Conservation (phyloP, 371 early-diverging fungal genomes). For the Mortierella sp. region DNA sequence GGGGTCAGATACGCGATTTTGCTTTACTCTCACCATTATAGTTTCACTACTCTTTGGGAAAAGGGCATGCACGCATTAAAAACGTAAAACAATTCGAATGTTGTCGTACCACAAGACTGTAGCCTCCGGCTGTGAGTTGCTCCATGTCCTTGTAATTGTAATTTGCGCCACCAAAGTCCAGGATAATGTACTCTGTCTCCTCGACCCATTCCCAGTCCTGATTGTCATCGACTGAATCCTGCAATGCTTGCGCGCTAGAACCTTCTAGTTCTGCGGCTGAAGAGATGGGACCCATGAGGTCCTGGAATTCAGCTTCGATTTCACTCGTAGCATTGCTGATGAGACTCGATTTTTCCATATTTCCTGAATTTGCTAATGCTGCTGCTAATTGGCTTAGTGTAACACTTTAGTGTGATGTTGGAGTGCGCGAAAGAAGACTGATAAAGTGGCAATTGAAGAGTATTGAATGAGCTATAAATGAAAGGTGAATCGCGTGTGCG, state of each 20-base stretch:
- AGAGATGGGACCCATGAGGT: slow-evolving; percentile 2
- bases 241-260: neutral
- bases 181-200: slow-evolving; percentile 41
- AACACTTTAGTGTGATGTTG: neutral
- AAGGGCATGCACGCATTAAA: too few species aligned
- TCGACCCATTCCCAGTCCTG: slow-evolving; percentile 55
- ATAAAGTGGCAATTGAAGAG: too few species aligned
- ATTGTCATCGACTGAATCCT: slow-evolving; percentile 1
- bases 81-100: too few species aligned
- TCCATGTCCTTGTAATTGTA: slow-evolving; percentile 27
- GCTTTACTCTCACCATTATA: too few species aligned
- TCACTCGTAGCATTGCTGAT: slow-evolving; percentile 16
- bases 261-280: neutral
- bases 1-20: too few species aligned
- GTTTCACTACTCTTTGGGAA: too few species aligned
- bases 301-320: slow-evolving; percentile 35
- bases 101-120: slow-evolving; percentile 29
- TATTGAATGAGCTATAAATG: too few species aligned
- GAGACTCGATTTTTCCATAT: slow-evolving; percentile 2
- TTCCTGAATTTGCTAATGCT: neutral
- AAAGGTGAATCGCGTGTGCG: too few species aligned
- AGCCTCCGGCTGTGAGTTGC: slow-evolving; percentile 7
- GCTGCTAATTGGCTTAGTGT: neutral
- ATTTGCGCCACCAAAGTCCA: slow-evolving; percentile 42
- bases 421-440: too few species aligned